Conservation (phyloP, 495 filamentous ascomycete species). For the Aspergillus egyptiacus region DNA sequence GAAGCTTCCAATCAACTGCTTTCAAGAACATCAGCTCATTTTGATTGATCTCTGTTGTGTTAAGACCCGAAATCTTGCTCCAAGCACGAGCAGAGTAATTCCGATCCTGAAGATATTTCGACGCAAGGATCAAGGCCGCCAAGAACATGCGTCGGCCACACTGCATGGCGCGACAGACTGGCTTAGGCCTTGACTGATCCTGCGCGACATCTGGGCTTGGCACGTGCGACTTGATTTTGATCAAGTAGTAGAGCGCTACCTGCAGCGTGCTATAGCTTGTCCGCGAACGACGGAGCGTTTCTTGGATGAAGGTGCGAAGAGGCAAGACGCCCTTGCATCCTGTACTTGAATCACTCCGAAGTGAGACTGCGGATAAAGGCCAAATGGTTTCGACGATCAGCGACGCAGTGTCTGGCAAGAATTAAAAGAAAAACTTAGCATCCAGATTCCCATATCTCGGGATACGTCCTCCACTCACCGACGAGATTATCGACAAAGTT, state of each 20-base stretch:
- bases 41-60: constrained; percentile 86
- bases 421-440: constrained; percentile 26
- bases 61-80: constrained; percentile 96
- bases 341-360: constrained; percentile 40
- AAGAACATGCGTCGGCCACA: constrained; percentile 98
- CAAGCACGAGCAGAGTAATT: constrained; percentile 96
- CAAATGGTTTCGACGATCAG: constrained; percentile 97
- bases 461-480: constrained; percentile 60
- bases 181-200: constrained; percentile 74
- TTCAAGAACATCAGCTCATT: constrained; percentile 91
- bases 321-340: constrained; percentile 69
- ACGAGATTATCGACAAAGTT: constrained; percentile 97
- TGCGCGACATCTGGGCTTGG: constrained; percentile 77
- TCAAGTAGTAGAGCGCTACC: constrained; percentile 92
- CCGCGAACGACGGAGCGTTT: constrained; percentile 87
- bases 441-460: not conserved
- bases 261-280: constrained; percentile 97
- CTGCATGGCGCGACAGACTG: constrained; percentile 74
- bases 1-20: constrained; percentile 89
- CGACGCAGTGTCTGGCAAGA: constrained; percentile 96
- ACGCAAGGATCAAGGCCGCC: constrained; percentile 84
- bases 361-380: constrained; percentile 57
- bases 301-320: constrained; percentile 91
- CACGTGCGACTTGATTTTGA: constrained; percentile 87
- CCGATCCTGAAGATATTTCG: constrained; percentile 95